These are phyloP conservation scores for Aurifilum marmelostoma DNA, from an alignment of 2,329 filamentous ascomycete species.

Conservation along the genomic window DNA sequence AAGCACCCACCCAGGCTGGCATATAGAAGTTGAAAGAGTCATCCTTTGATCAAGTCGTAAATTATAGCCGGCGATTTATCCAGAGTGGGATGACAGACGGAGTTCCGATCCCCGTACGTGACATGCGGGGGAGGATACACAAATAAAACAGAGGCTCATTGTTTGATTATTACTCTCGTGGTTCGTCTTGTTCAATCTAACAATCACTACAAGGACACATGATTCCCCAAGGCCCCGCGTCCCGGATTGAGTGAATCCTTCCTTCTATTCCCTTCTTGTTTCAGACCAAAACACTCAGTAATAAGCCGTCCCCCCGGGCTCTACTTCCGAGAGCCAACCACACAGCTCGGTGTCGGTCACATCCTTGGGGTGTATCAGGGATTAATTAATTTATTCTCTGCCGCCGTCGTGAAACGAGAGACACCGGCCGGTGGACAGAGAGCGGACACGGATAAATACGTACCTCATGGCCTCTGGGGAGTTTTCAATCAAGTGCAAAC, in stretches of 20 bases:
- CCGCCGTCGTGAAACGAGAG: too few species aligned
- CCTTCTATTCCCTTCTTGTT: neutral
- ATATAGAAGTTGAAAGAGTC: neutral
- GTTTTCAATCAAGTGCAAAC: neutral
- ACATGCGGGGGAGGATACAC: conserved; percentile 11
- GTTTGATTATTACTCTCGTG: too few species aligned
- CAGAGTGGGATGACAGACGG: conserved; percentile 3
- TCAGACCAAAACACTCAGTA: neutral
- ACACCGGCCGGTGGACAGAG: too few species aligned
- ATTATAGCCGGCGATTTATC: conserved; percentile 19
- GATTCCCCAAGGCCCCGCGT: too few species aligned
- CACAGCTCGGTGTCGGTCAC: neutral
- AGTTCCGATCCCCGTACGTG: neutral
- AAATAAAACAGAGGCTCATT: too few species aligned
- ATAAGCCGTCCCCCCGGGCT: neutral
- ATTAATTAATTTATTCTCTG: neutral
- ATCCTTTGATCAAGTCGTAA: neutral
- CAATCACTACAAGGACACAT: too few species aligned
- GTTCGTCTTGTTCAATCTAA: conserved; percentile 6
- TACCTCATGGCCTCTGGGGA: too few species aligned
- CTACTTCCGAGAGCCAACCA: neutral
- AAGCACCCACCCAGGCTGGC: too few species aligned
- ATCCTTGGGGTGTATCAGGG: neutral
- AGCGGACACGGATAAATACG: neutral
- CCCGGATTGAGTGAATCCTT: too few species aligned